phyloP scores from a whole-genome alignment of 495 filamentous ascomycete genomes.

The Tuber microsphaerosporum region DNA sequence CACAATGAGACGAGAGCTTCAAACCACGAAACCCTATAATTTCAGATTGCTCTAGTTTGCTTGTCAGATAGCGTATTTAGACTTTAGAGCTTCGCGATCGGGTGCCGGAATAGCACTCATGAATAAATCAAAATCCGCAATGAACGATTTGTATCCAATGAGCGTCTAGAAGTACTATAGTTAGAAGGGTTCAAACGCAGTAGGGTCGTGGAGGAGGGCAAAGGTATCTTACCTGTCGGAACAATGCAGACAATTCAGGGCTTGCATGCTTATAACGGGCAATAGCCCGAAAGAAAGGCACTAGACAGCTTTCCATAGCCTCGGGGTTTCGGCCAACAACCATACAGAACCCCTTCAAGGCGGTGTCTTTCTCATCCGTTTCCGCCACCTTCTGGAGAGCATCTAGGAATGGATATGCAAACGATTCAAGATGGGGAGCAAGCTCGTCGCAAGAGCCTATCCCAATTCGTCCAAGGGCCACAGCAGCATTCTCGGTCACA shows the following conservation, averaged over 20 bases:
- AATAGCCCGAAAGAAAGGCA: conserved; percentile 77
- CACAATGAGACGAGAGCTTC: conserved; percentile 16
- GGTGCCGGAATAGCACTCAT: conserved; percentile 58
- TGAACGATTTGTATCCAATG: conserved; percentile 73
- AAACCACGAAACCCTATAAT: conserved; percentile 21
- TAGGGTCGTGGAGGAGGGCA: conserved; percentile 2
- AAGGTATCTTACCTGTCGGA: conserved; percentile 46
- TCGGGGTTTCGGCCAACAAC: conserved; percentile 80
- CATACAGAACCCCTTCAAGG: conserved; percentile 80
- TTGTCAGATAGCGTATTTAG: conserved; percentile 46
- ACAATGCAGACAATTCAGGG: conserved; percentile 44
- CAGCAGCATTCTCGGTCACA: conserved; percentile 89
- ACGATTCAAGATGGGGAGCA: conserved; percentile 71
- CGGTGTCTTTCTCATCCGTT: conserved; percentile 90
- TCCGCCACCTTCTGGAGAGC: conserved; percentile 77
- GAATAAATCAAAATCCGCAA: conserved; percentile 77
- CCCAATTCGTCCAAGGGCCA: conserved; percentile 83
- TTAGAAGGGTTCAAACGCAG: conserved; percentile 24
- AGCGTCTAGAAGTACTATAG: conserved; percentile 57
- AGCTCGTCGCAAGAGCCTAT: conserved; percentile 69
- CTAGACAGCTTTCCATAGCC: conserved; percentile 79
- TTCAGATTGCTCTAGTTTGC: conserved; percentile 9
- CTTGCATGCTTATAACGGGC: conserved; percentile 60
- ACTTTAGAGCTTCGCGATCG: conserved; percentile 54
- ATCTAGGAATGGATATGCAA: conserved; percentile 71